These are phyloP conservation scores for Suillus cothurnatus DNA, from an alignment of 768 basidiomycete genomes.

Conservation along the genomic window DNA sequence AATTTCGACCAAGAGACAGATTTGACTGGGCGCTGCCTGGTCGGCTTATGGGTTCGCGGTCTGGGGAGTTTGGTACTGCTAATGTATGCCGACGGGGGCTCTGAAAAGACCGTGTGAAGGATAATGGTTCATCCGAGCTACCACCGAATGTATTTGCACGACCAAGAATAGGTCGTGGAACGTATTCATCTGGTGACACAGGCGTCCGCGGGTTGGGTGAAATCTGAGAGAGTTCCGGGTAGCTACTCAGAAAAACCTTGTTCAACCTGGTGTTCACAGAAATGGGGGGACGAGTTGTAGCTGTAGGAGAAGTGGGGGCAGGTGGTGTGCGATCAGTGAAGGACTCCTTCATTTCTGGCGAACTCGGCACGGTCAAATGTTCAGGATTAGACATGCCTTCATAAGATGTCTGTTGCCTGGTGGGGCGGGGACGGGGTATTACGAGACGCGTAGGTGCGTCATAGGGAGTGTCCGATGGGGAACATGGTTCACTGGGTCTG, in stretches of 20 bases:
- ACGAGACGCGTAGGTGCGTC: background rate
- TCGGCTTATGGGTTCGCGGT: conserved; percentile 8
- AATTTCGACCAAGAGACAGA: conserved; percentile 14
- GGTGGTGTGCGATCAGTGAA: background rate
- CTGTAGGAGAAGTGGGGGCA: background rate
- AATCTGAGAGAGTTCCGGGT: background rate
- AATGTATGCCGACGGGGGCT: conserved; percentile 14
- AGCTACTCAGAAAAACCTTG: background rate
- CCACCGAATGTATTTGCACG: conserved; percentile 17
- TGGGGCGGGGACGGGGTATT: conserved; percentile 6
- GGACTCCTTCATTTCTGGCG: conserved; percentile 1
- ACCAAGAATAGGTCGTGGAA: conserved; percentile 5
- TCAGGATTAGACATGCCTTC: conserved; percentile 1
- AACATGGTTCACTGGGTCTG: conserved; percentile 6
- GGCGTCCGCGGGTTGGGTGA: conserved; percentile 10
- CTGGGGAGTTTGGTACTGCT: conserved; percentile 11
- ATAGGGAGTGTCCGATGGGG: conserved; percentile 10
- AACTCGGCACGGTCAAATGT: background rate
- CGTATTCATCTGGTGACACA: conserved; percentile 1
- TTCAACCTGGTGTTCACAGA: conserved; percentile 6
- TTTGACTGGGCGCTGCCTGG: conserved; percentile 15
- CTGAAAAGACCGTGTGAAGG: background rate
- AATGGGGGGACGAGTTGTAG: background rate
- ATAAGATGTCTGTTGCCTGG: conserved; percentile 5
- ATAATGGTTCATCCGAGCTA: conserved; percentile 12